Evolutionary conservation across 805 yeast genomes (phyloP).

Genomic region (Saccharomycopsis malanga): DNA sequence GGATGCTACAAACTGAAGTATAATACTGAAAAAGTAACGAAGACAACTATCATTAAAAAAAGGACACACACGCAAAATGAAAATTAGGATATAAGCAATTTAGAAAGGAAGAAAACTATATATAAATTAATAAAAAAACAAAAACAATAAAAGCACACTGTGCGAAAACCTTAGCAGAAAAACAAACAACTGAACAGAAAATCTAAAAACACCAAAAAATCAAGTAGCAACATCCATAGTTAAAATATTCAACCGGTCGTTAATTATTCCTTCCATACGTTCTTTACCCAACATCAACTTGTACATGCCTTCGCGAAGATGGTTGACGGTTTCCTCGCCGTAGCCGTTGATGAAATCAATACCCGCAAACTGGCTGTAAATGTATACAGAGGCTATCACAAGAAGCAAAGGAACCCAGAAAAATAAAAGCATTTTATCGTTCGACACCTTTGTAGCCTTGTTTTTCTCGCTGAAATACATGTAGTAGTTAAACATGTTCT

Average conservation of each 20-base stretch:
- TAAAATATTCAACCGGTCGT: conserved; percentile 5
- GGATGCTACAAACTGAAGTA: too few species aligned
- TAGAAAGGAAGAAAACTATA: neutral
- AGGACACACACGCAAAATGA: too few species aligned
- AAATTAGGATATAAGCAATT: too few species aligned
- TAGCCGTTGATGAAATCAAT: conserved; percentile 28
- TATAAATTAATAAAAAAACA: neutral
- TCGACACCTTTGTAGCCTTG: conserved; percentile 41
- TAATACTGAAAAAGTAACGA: neutral
- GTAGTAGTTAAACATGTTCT: conserved; percentile 28
- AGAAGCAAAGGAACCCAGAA: conserved; percentile 85
- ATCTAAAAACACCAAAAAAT: neutral
- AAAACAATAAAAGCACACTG: neutral
- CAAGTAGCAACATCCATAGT: neutral
- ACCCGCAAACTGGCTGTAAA: conserved; percentile 31
- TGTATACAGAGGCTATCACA: conserved; percentile 43
- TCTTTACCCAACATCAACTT: conserved; percentile 47
- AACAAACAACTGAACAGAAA: neutral
- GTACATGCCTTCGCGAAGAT: conserved; percentile 39
- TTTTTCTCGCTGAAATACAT: conserved; percentile 22
- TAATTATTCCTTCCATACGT: conserved; percentile 35
- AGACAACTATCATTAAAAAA: too few species aligned
- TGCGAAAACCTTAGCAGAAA: neutral
- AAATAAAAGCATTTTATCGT: conserved; percentile 79
- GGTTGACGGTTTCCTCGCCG: conserved; percentile 32